These are phyloP conservation scores for Alnus rubra DNA, from an alignment of 306 rosid genomes.

Conservation along the genomic window DNA sequence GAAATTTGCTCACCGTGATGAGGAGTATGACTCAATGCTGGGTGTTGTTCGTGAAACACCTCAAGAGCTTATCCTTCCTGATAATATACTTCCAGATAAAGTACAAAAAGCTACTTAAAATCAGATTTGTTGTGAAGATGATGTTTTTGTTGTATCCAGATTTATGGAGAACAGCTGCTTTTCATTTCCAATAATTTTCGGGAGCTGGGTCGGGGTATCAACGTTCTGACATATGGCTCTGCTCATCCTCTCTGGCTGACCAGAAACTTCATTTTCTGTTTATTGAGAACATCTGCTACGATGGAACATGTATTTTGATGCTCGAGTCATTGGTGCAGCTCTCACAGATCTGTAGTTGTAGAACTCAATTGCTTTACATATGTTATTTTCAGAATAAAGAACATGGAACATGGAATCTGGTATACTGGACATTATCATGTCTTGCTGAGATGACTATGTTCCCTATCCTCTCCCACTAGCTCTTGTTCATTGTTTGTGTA, in stretches of 20 bases:
- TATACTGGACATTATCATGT: neutral
- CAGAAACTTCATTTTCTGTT: conserved; percentile 31
- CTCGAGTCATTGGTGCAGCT: conserved; percentile 27
- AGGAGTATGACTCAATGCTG: conserved; percentile 61
- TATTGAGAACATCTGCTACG: conserved; percentile 30
- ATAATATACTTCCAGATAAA: conserved; percentile 51
- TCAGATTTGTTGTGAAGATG: conserved; percentile 23
- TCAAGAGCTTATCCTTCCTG: conserved; percentile 55
- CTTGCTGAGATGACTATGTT: neutral
- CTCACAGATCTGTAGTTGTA: conserved; percentile 31
- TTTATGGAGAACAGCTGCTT: conserved; percentile 39
- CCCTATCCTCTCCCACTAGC: neutral
- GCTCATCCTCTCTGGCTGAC: conserved; percentile 26
- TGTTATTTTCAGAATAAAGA: conserved; percentile 31
- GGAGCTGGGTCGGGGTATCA: conserved; percentile 39
- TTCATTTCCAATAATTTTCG: conserved; percentile 59
- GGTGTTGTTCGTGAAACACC: conserved; percentile 58
- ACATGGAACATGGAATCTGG: conserved; percentile 17
- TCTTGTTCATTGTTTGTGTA: neutral
- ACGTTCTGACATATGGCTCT: conserved; percentile 34
- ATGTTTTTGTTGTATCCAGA: conserved; percentile 31
- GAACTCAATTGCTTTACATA: conserved; percentile 26
- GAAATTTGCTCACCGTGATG: conserved; percentile 69
- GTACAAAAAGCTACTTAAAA: conserved; percentile 52
- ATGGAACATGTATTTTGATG: conserved; percentile 39